A percentile compares a stretch with the other conserved stretches of the same genome.
phyloP scores from a whole-genome alignment of 1,139 yeast species.

The Blastobotrys indianensis region DNA sequence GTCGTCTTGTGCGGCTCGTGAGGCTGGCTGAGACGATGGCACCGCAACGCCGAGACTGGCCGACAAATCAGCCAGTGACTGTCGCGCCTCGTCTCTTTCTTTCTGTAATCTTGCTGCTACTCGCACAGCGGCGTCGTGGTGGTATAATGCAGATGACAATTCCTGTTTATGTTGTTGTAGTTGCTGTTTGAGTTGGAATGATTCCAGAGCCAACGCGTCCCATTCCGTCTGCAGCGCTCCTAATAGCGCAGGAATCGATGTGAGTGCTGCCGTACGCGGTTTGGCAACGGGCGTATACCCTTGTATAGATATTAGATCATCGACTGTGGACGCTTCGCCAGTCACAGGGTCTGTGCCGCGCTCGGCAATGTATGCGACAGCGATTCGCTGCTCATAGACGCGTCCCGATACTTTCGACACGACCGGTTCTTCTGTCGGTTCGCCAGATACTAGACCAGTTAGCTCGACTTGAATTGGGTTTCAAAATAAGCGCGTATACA shows the following conservation, averaged over 20 bases:
- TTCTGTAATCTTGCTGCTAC: slow-evolving; percentile 70
- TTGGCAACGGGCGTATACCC: slow-evolving; percentile 17
- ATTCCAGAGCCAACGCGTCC: slow-evolving; percentile 82
- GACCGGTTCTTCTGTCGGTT: slow-evolving; percentile 61
- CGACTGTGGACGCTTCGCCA: slow-evolving; percentile 51
- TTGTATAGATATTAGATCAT: slow-evolving; percentile 52
- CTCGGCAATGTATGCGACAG: slow-evolving; percentile 57
- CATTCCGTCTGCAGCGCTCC: slow-evolving; percentile 79
- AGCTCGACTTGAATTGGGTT: not conserved
- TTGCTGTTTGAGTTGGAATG: slow-evolving; percentile 70
- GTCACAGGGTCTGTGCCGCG: slow-evolving; percentile 73
- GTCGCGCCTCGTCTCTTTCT: slow-evolving; percentile 69
- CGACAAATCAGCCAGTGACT: slow-evolving; percentile 47
- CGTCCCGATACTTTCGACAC: slow-evolving; percentile 46
- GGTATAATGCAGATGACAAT: slow-evolving; percentile 69
- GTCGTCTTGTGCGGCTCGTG: slow-evolving; percentile 1
- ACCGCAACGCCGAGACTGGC: slow-evolving; percentile 24
- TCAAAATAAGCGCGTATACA: slow-evolving; percentile 14
- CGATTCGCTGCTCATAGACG: slow-evolving; percentile 59
- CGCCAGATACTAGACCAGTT: slow-evolving; percentile 51
- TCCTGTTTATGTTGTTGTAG: slow-evolving; percentile 63
- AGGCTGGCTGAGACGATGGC: slow-evolving; percentile 3
- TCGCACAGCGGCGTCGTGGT: slow-evolving; percentile 83
- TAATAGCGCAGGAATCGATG: slow-evolving; percentile 74
- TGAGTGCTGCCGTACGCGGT: slow-evolving; percentile 47